A percentile compares a stretch with the other conserved stretches of the same genome.
Evolutionary conservation across 140 eudicot genomes (phyloP).

Genomic region (Flaveria floridana): DNA sequence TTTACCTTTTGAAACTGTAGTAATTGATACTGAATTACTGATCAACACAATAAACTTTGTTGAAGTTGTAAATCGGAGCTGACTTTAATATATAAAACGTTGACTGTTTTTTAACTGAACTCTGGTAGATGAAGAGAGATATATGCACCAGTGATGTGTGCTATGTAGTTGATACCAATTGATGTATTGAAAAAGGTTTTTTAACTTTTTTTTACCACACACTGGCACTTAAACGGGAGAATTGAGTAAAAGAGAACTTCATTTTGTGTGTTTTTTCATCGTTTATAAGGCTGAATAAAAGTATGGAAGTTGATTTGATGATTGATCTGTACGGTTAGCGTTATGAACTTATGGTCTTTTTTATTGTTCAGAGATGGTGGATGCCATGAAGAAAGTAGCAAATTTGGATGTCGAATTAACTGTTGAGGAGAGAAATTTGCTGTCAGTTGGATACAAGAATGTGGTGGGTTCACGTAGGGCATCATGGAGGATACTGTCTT

Average conservation of each 20-base stretch:
- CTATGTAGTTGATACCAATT: not conserved
- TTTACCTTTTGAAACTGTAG: not conserved
- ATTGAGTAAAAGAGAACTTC: no score
- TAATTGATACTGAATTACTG: not conserved
- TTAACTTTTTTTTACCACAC: no score
- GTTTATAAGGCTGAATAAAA: no score
- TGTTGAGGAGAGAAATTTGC: slow-evolving; percentile 60
- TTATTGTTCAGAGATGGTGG: slow-evolving; percentile 54
- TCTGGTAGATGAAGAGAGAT: slow-evolving; percentile 7
- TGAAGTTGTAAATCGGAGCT: not conserved
- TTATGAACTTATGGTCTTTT: not conserved
- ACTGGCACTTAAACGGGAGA: no score
- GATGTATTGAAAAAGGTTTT: not conserved
- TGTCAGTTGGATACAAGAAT: slow-evolving; percentile 61
- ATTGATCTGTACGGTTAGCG: no score
- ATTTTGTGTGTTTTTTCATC: no score
- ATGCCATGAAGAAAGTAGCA: slow-evolving; percentile 60
- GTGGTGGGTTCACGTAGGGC: slow-evolving; percentile 65
- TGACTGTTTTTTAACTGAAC: not conserved
- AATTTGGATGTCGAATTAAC: slow-evolving; percentile 57
- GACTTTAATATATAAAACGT: not conserved
- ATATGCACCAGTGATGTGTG: not conserved
- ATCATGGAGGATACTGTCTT: slow-evolving; percentile 61
- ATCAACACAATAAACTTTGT: not conserved
- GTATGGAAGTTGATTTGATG: no score